Base-by-base conservation (phyloP, 495 filamentous ascomycete genomes). In the Saxispiralis lemnorum region DNA sequence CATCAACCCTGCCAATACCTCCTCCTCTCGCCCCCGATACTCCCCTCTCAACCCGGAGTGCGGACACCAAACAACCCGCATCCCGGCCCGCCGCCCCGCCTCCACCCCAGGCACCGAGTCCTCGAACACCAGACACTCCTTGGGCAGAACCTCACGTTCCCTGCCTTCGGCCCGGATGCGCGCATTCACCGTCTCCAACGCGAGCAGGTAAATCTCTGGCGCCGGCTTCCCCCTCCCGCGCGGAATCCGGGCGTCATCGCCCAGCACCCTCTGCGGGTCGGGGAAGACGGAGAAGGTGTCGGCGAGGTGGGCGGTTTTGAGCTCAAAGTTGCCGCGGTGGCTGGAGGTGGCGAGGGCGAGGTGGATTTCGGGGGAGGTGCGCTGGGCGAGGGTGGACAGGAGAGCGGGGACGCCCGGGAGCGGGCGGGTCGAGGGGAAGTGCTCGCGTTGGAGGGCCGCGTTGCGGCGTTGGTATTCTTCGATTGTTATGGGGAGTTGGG, bases 101-200 rank as follows among this genome's bases (percentile, higher is more conserved):
- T 99, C 89, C 0, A 94, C 84, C 0, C 89, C 89, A 0, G 84
- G 83, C 2, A 96, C 87, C 18, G 76, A 78, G 59, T 99, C 89
- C 60, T 99, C 89, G 55, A 99, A 95, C 0, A 99, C 89, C 7
- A 99, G 66, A 60, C 88, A 95, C 58, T 99, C 89, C 51, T 79
- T 79, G 0, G 86, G 83, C 38, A 51, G 66, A 34, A 99, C 77
- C 48, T 79, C 75, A 9, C 24, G 24, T 32, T 32, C n/a, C 28
- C 62, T 58, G 6, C 44, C 31, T 55, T 87, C 75, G 0, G 75
- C 76, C 0, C 71, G 59, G 11, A 89, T 56, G 7, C 70, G 73
- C 2, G 66, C 66, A 60, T 99, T 99, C 53, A 99, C 79, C 1
- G 75, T 81, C 62, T 82, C 66, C 38, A 99, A 63, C 0, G 92